Evolutionary conservation across 176 grass and related monocot species (phyloP).

Genomic region (Themeda triandra): DNA sequence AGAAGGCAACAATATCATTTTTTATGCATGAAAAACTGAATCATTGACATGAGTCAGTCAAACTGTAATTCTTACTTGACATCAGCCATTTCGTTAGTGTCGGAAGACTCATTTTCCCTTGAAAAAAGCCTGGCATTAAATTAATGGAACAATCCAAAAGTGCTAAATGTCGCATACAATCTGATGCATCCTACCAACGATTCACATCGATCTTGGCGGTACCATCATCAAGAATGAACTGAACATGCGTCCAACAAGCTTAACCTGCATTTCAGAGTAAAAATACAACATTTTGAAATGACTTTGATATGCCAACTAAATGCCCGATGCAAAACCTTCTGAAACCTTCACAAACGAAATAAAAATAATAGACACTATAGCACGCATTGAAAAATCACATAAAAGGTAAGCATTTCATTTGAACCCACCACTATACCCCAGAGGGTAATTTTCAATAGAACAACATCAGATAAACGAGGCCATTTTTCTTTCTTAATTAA

Average conservation of each 20-base stretch:
- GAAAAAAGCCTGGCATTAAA: background rate
- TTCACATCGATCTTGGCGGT: slow-evolving; percentile 71
- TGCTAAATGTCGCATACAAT: slow-evolving; percentile 1
- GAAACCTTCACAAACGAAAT: background rate
- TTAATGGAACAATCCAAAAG: background rate
- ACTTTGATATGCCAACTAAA: background rate
- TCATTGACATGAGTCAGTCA: background rate
- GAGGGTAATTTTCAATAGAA: background rate
- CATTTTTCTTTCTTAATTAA: too few species aligned
- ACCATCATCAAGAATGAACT: slow-evolving; percentile 78
- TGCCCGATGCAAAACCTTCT: background rate
- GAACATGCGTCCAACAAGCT: slow-evolving; percentile 77
- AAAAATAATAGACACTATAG: background rate
- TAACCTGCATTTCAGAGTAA: slow-evolving; percentile 52
- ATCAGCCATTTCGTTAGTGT: slow-evolving; percentile 60
- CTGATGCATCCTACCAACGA: slow-evolving; percentile 59
- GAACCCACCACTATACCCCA: too few species aligned
- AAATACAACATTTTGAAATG: background rate
- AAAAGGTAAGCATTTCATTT: background rate
- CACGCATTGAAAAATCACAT: background rate
- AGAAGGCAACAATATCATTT: slow-evolving; percentile 9
- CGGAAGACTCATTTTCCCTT: slow-evolving; percentile 72
- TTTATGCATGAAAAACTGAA: background rate
- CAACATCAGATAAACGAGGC: too few species aligned
- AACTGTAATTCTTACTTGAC: slow-evolving; percentile 49